Conservation (phyloP, 2,329 filamentous ascomycete species). For the Pseudogymnoascus sp. region DNA sequence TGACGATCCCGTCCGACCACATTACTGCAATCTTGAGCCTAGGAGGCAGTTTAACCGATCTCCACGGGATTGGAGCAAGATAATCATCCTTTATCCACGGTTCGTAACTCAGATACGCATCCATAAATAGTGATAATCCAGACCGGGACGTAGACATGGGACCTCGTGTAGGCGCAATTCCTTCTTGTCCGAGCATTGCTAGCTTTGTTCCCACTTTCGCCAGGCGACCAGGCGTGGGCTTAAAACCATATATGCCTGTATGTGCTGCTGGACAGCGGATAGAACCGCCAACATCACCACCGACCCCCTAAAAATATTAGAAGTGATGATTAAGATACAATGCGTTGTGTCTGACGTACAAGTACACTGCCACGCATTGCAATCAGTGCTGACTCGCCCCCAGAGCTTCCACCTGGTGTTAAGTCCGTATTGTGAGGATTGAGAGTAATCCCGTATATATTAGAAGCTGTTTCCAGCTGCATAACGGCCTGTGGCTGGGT, state of each 20-base stretch:
- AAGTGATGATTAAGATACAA: not conserved
- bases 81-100: constrained; percentile 46
- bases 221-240: constrained; percentile 22
- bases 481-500: constrained; percentile 47
- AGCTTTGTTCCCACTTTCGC: constrained; percentile 18
- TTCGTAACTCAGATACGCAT: constrained; percentile 32
- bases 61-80: constrained; percentile 45
- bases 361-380: constrained; percentile 7
- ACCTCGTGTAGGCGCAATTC: constrained; percentile 41
- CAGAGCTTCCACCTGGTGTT: constrained; percentile 7
- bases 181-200: constrained; percentile 21
- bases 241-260: constrained; percentile 25
- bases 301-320: not conserved
- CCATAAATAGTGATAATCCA: constrained; percentile 37
- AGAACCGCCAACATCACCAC: not conserved
- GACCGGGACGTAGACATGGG: constrained; percentile 45
- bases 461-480: constrained; percentile 43
- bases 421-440: constrained; percentile 11
- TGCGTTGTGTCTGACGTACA: not conserved
- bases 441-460: constrained; percentile 41
- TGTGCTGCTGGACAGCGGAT: constrained; percentile 9
- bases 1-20: constrained; percentile 50
- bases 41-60: constrained; percentile 28
- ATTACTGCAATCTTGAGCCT: constrained; percentile 53
- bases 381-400: constrained; percentile 9